Percentiles rank a stretch among this genome's conserved stretches.
Conservation (phyloP, 1,284 basidiomycete species). For the Ustilago bromivora region DNA sequence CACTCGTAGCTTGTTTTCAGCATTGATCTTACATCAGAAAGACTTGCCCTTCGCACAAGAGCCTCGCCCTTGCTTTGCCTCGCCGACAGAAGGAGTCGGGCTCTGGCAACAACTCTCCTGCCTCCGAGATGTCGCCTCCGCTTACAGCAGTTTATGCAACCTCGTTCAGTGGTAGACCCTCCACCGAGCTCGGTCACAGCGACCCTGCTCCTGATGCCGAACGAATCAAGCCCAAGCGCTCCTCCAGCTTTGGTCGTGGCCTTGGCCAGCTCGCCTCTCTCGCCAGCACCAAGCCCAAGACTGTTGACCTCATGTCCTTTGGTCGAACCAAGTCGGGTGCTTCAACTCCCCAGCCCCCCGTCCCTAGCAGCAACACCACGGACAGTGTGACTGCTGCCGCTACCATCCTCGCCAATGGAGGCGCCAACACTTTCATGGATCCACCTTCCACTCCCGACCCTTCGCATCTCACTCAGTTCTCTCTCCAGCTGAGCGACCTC, state of each 20-base stretch:
- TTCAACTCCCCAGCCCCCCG: constrained; percentile 39
- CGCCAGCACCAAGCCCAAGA: constrained; percentile 48
- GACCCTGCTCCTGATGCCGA: constrained; percentile 24
- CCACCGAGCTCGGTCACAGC: constrained; percentile 26
- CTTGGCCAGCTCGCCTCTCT: constrained; percentile 57
- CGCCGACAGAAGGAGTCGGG: constrained; percentile 38
- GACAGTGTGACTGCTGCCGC: constrained; percentile 37
- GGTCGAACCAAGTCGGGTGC: constrained; percentile 42
- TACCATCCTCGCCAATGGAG: constrained; percentile 28
- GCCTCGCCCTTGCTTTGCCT: constrained; percentile 47
- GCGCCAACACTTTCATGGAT: constrained; percentile 26
- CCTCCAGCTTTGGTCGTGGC: constrained; percentile 56
- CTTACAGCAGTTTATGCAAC: constrained; percentile 28
- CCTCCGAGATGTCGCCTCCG: constrained; percentile 34
- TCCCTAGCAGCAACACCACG: background rate
- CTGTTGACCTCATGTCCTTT: constrained; percentile 49
- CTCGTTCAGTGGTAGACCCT: constrained; percentile 21
- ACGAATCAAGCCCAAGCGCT: constrained; percentile 54
- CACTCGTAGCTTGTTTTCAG: background rate
- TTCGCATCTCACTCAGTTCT: constrained; percentile 64
- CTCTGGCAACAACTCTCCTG: constrained; percentile 21
- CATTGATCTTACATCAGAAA: background rate
- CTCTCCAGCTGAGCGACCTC: constrained; percentile 64
- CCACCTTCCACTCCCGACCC: constrained; percentile 57
- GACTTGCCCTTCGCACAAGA: constrained; percentile 3